Evolutionary conservation across 2,329 filamentous ascomycete species (phyloP).

Genomic region (Aspergillus sp.): DNA sequence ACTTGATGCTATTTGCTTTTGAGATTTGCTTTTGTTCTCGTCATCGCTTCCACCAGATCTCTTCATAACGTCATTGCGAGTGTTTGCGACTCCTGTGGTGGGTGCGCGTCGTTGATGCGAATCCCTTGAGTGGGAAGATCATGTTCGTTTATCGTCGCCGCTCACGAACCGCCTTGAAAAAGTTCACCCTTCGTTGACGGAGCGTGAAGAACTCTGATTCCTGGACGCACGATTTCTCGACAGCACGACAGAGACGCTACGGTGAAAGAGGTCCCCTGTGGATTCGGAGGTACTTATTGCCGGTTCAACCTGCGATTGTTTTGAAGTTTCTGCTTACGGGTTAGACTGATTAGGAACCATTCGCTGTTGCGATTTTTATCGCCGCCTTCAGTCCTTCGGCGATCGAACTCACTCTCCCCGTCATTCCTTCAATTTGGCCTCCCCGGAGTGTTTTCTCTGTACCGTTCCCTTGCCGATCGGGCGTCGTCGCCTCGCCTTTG

Average conservation of each 20-base stretch:
- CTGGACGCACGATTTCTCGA: too few species aligned
- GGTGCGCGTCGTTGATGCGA: background rate
- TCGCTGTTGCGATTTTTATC: background rate
- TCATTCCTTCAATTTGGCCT: background rate
- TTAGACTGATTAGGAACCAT: background rate
- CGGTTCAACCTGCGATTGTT: background rate
- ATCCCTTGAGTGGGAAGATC: conserved; percentile 7
- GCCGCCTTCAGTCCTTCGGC: background rate
- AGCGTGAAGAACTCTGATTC: background rate
- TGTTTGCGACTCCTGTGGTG: background rate
- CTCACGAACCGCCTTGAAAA: background rate
- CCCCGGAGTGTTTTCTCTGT: background rate
- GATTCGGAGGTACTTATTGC: background rate
- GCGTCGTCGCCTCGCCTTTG: background rate
- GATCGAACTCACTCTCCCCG: background rate
- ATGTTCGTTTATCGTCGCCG: conserved; percentile 7
- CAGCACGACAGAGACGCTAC: too few species aligned
- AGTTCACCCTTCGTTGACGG: conserved; percentile 5
- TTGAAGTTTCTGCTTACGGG: background rate
- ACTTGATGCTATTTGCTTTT: too few species aligned
- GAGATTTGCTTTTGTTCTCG: too few species aligned
- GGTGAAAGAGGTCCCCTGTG: background rate
- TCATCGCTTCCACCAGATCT: background rate
- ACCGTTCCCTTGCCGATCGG: background rate
- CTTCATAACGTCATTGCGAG: background rate